Conservation (phyloP, 192 early-diverging fungal genomes). For the Cetraspora pellucida region DNA sequence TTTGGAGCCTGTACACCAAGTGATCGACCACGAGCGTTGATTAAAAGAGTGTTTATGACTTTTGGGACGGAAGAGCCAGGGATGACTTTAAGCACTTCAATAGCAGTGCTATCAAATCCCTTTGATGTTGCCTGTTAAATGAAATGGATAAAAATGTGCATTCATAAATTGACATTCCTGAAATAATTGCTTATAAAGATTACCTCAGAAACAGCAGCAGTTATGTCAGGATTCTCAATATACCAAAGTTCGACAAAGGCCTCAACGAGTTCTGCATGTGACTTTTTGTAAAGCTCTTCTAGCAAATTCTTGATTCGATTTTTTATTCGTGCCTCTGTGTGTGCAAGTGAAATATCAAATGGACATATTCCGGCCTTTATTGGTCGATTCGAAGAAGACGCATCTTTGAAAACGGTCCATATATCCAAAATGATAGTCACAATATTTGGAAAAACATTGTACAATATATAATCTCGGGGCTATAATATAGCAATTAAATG, state of each 20-base stretch:
- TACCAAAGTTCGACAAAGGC: slow-evolving; percentile 68
- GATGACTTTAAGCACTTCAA: slow-evolving; percentile 41
- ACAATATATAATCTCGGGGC: slow-evolving; percentile 54
- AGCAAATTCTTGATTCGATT: slow-evolving; percentile 55
- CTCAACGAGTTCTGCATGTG: slow-evolving; percentile 62
- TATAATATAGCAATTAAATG: slow-evolving; percentile 24
- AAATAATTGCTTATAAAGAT: not conserved
- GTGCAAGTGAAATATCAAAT: slow-evolving; percentile 43
- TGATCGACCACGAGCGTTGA: slow-evolving; percentile 51
- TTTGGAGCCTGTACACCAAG: slow-evolving; percentile 41
- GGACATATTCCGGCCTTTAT: slow-evolving; percentile 6
- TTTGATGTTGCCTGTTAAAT: not conserved
- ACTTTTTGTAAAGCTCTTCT: slow-evolving; percentile 53
- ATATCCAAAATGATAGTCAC: slow-evolving; percentile 53
- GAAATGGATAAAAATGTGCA: not conserved
- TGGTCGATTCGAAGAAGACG: slow-evolving; percentile 14
- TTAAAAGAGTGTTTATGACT: slow-evolving; percentile 43
- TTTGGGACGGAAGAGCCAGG: slow-evolving; percentile 43
- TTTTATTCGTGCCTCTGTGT: slow-evolving; percentile 46
- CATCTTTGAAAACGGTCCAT: slow-evolving; percentile 45
- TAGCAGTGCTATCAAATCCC: slow-evolving; percentile 37
- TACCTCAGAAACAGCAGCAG: not conserved
- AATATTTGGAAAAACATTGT: slow-evolving; percentile 49
- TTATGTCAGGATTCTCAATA: slow-evolving; percentile 51
- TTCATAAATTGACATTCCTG: not conserved